These are phyloP conservation scores for Limnanthes douglasii DNA, from an alignment of 345 rosid genomes.

Conservation along the genomic window DNA sequence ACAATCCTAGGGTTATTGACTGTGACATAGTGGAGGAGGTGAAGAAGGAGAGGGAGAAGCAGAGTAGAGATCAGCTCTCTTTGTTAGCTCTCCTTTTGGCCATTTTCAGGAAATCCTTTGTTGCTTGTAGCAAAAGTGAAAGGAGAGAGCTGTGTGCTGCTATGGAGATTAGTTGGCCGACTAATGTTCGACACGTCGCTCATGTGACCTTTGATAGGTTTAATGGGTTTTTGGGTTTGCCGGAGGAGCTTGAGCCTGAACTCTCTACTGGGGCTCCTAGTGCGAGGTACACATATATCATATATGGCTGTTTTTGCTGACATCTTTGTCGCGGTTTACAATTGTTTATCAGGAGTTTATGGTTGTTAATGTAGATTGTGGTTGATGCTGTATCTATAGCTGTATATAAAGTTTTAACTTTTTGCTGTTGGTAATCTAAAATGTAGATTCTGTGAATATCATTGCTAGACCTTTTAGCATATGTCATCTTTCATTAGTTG, in stretches of 20 bases:
- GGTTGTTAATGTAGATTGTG: too few species aligned
- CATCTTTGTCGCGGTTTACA: too few species aligned
- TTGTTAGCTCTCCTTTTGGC: slow-evolving; percentile 50
- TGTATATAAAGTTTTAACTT: too few species aligned
- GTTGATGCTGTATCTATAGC: too few species aligned
- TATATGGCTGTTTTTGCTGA: too few species aligned
- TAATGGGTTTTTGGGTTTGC: slow-evolving; percentile 84
- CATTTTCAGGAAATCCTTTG: slow-evolving; percentile 58
- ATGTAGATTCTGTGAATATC: too few species aligned
- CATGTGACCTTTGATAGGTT: slow-evolving; percentile 95
- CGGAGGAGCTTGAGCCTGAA: slow-evolving; percentile 84
- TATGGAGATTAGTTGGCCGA: slow-evolving; percentile 86
- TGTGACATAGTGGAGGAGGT: slow-evolving; percentile 4
- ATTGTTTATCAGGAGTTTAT: too few species aligned
- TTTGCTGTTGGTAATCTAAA: too few species aligned
- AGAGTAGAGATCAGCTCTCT: slow-evolving; percentile 51
- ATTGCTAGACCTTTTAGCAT: too few species aligned
- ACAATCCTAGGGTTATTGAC: slow-evolving; percentile 2
- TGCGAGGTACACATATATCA: slow-evolving; percentile 84
- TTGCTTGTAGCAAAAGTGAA: slow-evolving; percentile 43
- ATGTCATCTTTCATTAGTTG: too few species aligned
- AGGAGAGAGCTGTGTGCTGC: slow-evolving; percentile 37
- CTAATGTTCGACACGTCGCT: slow-evolving; percentile 70
- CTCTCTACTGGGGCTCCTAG: slow-evolving; percentile 75
- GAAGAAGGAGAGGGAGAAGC: slow-evolving; percentile 3